Evolutionary conservation across 1,139 yeast genomes (phyloP), one percentile per base, ranked within the genome.

Genomic region (Starmera stellimalicola): DNA sequence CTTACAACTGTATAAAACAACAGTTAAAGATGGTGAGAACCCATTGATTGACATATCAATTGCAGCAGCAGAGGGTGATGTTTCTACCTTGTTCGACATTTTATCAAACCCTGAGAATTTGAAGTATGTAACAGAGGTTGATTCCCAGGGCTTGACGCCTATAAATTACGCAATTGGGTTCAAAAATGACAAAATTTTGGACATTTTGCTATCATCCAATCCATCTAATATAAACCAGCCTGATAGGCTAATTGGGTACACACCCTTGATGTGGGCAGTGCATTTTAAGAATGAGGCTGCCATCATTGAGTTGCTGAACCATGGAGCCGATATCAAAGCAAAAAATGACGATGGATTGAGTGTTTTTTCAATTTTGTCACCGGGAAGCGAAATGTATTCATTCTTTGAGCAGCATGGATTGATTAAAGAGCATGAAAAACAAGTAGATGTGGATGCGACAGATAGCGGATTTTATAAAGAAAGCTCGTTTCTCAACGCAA

Each of bases 161-260:
- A 56, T 75, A 44, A 60, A 73, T 1, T 71, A 64, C 47, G 71
- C 78, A 10, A 61, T 73, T 18, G 70, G 72, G 35, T 73, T 72
- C 42, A 60, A 65, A 36, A 62, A 73, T 30, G 39, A 45, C 6
- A 63, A 57, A 6, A 54, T 68, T 17, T 68, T 62, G 0, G 42
- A 43, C 23, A 25, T 43, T 5, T 12, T 46, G 1, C 22, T 46
- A 14, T 33, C 39, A 18, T 41, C 42, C 20, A 32, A 42, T 14
- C 27, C 33, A 0, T 39, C 36, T 8, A 26, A 29, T 0, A 18
- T 61, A 15, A 62, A 65, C 37, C 45, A 52, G 27, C 48, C 53
- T 3, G 73, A 66, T 37, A 48, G 48, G 3, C 27, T 62, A 26
- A 44, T 60, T 9, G 63, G 63, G 29, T 64, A 63, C 53, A 60